A percentile compares a stretch with the other conserved stretches of the same genome.
These are phyloP conservation scores for Ilyonectria mors-panacis DNA, from an alignment of 2,329 filamentous ascomycete genomes.

Conservation along the genomic window DNA sequence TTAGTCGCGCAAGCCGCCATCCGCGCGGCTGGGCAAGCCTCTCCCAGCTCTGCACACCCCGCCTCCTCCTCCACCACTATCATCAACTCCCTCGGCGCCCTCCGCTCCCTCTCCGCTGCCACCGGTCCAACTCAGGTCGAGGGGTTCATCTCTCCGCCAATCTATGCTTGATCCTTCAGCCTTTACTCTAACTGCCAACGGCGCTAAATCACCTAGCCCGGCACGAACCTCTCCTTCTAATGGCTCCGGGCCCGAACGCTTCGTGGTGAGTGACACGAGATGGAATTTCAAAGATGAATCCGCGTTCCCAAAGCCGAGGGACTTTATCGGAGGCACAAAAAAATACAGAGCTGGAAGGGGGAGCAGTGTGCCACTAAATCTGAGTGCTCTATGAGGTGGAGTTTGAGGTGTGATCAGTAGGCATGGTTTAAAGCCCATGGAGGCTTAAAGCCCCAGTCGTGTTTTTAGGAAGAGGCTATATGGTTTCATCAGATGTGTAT, in stretches of 20 bases:
- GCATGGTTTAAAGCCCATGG: conserved; percentile 9
- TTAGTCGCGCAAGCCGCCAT: conserved; percentile 62
- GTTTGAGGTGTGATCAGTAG: conserved; percentile 29
- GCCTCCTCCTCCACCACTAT: conserved; percentile 55
- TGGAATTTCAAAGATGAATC: conserved; percentile 91
- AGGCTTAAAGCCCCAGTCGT: conserved; percentile 10
- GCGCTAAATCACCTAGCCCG: conserved; percentile 66
- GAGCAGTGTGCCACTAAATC: conserved; percentile 92
- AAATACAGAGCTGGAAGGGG: conserved; percentile 92
- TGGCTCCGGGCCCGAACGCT: conserved; percentile 54
- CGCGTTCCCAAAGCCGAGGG: conserved; percentile 86
- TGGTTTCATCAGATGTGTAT: conserved; percentile 21
- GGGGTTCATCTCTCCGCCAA: conserved; percentile 65
- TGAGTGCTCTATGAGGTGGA: conserved; percentile 69
- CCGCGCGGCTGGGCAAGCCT: conserved; percentile 60
- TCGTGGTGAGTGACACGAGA: conserved; percentile 81
- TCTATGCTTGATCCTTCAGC: conserved; percentile 82
- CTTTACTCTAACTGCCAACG: conserved; percentile 80
- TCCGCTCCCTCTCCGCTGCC: conserved; percentile 58
- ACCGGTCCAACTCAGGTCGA: conserved; percentile 55
- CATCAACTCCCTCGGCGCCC: conserved; percentile 59
- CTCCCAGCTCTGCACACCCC: conserved; percentile 55
- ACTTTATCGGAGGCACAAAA: conserved; percentile 81
- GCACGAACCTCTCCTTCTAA: conserved; percentile 54
- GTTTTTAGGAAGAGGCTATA: conserved; percentile 28